Evolutionary conservation across 208 protist species (phyloP), one percentile per base, ranked within the genome.

Genomic region (Wallacemonas sp.): DNA sequence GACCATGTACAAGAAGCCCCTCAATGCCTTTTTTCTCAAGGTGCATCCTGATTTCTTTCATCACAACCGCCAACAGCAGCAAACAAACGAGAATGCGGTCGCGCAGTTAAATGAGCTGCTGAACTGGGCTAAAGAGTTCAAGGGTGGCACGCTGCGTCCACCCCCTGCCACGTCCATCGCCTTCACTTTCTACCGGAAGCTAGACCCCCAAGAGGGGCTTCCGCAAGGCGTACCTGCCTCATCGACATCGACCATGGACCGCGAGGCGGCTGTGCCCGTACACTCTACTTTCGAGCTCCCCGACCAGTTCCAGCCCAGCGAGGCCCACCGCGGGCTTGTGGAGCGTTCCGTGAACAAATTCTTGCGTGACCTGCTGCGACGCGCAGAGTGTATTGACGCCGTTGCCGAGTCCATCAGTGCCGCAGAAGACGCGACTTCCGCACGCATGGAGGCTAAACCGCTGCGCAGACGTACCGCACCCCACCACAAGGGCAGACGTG

Each of bases 11-110:
- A 97, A 97, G 73, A 94, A 91, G 59, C 89, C 92, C 0, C 80
- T 97, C 38, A 90, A 95, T 59, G 77, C 85, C 63, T 97, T 97
- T 54, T 95, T 97, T 55, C 68, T 97, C 46, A 95, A 95, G 74
- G 88, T 95, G n/a, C 92, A 97, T 54, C 92, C 92, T 8, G 92
- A 97, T 62, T 95, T 97, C 36, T 97, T 97, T 47, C 79, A 93
- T 59, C 72, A 87, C 67, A 93, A 93, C 70, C 72, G 64, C 14
- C 67, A 75, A 56, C 85, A 93, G 64, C 92, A 94, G 63, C 34
- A 66, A 2, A 67, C 82, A 19, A 97, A 97, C 58, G 89, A 97
- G 54, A 86, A 88, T 28, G 79, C 89, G 15, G 86, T 97, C 11
- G 88, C 92, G 2, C 92, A 94, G 71, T 82, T 97, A 26, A 97